Percentiles rank a stretch among this genome's conserved stretches.
phyloP scores from a whole-genome alignment of 2,329 filamentous ascomycete species.

The Aspergillus hortae region DNA sequence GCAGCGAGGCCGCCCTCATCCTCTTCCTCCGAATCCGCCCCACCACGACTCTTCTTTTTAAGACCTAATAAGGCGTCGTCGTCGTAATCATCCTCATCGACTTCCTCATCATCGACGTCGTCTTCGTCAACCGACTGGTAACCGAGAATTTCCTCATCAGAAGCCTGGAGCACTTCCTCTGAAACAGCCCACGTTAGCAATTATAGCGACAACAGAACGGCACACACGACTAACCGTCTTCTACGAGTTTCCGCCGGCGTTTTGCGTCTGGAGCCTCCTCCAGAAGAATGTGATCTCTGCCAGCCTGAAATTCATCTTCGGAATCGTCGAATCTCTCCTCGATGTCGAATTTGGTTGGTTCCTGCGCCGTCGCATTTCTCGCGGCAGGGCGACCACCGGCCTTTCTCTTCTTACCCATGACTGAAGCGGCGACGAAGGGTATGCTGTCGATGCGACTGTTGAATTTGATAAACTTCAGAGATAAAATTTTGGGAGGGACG shows the following conservation, averaged over 20 bases:
- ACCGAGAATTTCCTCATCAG: slow-evolving; percentile 62
- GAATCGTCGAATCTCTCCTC: slow-evolving; percentile 83
- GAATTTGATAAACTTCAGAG: slow-evolving; percentile 18
- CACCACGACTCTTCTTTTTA: slow-evolving; percentile 18
- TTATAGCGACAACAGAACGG: not conserved
- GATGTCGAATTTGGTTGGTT: slow-evolving; percentile 34
- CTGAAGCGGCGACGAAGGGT: slow-evolving; percentile 2
- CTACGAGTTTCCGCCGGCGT: slow-evolving; percentile 65
- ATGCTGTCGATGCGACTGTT: slow-evolving; percentile 2
- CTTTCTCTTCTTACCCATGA: slow-evolving; percentile 65
- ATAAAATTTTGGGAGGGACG: slow-evolving; percentile 34
- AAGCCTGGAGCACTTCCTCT: slow-evolving; percentile 57
- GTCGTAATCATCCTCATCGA: slow-evolving; percentile 37
- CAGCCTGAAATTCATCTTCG: slow-evolving; percentile 87
- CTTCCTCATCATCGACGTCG: slow-evolving; percentile 38
- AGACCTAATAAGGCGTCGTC: slow-evolving; percentile 19
- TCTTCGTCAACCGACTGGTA: slow-evolving; percentile 49
- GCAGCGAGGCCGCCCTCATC: slow-evolving; percentile 59
- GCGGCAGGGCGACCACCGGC: slow-evolving; percentile 49
- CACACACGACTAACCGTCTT: slow-evolving; percentile 54
- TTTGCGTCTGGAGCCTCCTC: slow-evolving; percentile 79
- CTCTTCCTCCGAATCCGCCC: slow-evolving; percentile 34
- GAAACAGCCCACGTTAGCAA: slow-evolving; percentile 15
- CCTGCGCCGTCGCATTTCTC: slow-evolving; percentile 26
- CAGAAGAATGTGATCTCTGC: slow-evolving; percentile 79